Conservation (phyloP, 2,329 filamentous ascomycete genomes). For the Sporothrix sp. region DNA sequence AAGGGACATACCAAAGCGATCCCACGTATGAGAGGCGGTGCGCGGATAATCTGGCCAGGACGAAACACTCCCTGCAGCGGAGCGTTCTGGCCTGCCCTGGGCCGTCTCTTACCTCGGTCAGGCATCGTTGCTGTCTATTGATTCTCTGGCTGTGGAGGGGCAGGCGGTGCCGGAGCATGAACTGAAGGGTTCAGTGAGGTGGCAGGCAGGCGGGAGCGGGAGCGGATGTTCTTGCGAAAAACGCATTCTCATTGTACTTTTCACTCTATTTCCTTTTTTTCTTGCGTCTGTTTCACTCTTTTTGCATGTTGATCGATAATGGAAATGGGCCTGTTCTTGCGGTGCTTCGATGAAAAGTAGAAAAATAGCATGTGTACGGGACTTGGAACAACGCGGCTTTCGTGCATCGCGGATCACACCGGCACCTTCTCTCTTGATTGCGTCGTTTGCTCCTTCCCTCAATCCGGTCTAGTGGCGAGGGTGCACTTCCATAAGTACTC, state of each 20-base stretch:
- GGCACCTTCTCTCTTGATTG: too few species aligned
- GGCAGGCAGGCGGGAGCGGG: too few species aligned
- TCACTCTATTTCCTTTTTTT: constrained; percentile 4
- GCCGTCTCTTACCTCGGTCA: not conserved
- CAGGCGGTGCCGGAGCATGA: too few species aligned
- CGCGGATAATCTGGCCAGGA: too few species aligned
- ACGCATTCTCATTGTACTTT: not conserved
- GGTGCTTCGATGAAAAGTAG: not conserved
- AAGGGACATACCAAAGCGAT: too few species aligned
- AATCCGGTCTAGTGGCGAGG: too few species aligned
- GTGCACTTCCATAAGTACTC: too few species aligned
- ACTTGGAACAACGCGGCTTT: too few species aligned
- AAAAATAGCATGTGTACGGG: not conserved
- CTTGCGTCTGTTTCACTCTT: not conserved
- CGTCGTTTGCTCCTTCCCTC: too few species aligned
- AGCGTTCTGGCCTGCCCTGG: not conserved
- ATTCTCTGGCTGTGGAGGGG: not conserved
- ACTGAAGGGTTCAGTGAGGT: too few species aligned
- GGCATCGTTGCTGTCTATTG: not conserved
- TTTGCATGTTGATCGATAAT: constrained; percentile 5
- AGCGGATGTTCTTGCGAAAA: constrained; percentile 4
- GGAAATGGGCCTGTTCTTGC: not conserved
- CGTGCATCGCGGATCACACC: too few species aligned
- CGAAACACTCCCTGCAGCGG: constrained; percentile 4
- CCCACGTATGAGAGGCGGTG: too few species aligned